A percentile compares a stretch with the other conserved stretches of the same genome.
Evolutionary conservation across 2,329 filamentous ascomycete genomes (phyloP).

Genomic region (Teratosphaeria epicoccoides): DNA sequence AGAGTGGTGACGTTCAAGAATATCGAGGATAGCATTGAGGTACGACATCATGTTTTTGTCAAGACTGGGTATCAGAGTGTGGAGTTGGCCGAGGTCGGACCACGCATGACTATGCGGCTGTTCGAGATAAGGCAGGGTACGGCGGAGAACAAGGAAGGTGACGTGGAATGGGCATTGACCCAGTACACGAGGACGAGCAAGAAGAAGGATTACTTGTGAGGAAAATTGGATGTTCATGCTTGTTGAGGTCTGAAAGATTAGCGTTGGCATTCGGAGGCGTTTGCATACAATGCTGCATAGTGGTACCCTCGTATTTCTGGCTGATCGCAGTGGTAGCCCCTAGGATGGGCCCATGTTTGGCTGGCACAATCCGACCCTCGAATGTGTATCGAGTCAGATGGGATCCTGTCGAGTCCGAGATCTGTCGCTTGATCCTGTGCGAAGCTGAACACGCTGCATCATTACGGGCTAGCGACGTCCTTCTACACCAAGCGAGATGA

Average conservation of each 20-base stretch:
- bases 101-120: slow-evolving; percentile 90
- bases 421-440: no score
- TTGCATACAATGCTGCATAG: no score
- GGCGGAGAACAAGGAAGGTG: slow-evolving; percentile 86
- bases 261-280: neutral
- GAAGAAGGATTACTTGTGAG: slow-evolving; percentile 87
- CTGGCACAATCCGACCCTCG: no score
- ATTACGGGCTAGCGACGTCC: no score
- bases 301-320: no score
- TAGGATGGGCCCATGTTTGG: no score
- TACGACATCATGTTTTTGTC: slow-evolving; percentile 89
- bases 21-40: slow-evolving; percentile 76
- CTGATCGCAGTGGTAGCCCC: no score
- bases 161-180: slow-evolving; percentile 91
- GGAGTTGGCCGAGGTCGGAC: slow-evolving; percentile 79
- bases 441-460: no score
- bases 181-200: slow-evolving; percentile 87
- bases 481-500: no score
- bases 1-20: slow-evolving; percentile 91
- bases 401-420: no score
- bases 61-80: slow-evolving; percentile 83
- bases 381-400: no score
- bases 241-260: neutral
- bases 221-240: no score
- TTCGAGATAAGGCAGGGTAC: slow-evolving; percentile 91